Conservation (phyloP, 208 protist species). For the Wallacemonas collosoma region DNA sequence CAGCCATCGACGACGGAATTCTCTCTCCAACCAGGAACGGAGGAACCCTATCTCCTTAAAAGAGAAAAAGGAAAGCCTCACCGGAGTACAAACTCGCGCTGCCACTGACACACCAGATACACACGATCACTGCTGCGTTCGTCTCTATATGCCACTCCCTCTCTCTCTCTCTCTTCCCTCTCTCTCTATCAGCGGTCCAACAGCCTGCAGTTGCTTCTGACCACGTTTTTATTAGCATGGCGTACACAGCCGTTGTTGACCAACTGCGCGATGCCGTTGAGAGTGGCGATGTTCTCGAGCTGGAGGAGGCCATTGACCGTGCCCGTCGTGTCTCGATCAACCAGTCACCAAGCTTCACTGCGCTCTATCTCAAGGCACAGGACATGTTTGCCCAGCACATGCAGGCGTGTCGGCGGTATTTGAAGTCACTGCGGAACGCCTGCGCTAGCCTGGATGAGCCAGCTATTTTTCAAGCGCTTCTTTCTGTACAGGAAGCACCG, state of each 20-base stretch:
- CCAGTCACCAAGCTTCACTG: conserved; percentile 7
- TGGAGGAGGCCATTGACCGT: conserved; percentile 57
- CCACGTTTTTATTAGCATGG: background rate
- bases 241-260: conserved; percentile 21
- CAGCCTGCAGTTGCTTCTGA: no score
- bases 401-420: conserved; percentile 48
- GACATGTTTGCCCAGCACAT: conserved; percentile 46
- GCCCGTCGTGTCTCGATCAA: background rate
- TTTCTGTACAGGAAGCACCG: conserved; percentile 37
- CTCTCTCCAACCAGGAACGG: no score
- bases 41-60: no score
- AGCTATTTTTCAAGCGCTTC: conserved; percentile 55
- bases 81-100: no score
- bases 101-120: no score
- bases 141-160: no score
- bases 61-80: no score
- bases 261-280: conserved; percentile 48
- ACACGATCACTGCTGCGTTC: no score
- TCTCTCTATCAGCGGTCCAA: no score
- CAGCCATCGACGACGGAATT: no score
- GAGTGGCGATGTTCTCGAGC: conserved; percentile 64
- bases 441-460: conserved; percentile 52
- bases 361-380: conserved; percentile 34
- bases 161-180: no score
- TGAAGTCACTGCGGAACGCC: conserved; percentile 64